Conservation (phyloP, 2,329 filamentous ascomycete species). For the Neopestalotiopsis sp. region DNA sequence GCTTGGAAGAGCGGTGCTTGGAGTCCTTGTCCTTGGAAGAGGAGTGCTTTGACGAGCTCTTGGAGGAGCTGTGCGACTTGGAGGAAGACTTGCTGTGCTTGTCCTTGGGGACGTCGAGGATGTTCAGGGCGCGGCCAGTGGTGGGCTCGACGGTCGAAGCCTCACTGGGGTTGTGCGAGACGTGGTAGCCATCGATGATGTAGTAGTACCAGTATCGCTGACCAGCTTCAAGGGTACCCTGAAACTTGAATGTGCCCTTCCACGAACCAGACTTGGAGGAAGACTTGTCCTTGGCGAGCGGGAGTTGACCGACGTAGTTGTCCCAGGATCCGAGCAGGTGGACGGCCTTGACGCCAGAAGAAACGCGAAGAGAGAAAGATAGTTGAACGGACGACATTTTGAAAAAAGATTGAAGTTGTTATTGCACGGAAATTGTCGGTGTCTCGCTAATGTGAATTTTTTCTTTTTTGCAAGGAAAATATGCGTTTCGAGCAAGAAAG, state of each 20-base stretch:
- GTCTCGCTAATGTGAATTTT: conserved; percentile 25
- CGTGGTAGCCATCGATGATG: conserved; percentile 99
- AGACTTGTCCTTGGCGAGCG: conserved; percentile 85
- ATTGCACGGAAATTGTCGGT: conserved; percentile 43
- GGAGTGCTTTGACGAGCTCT: conserved; percentile 43
- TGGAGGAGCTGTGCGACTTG: conserved; percentile 52
- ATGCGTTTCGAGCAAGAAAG: conserved; percentile 58
- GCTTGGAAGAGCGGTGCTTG: conserved; percentile 54
- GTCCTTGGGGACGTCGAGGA: conserved; percentile 83
- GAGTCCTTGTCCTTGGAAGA: conserved; percentile 45
- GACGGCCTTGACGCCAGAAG: conserved; percentile 94
- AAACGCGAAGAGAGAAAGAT: conserved; percentile 95
- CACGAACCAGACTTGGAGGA: conserved; percentile 88
- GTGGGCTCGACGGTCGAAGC: conserved; percentile 92
- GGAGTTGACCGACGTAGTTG: conserved; percentile 92
- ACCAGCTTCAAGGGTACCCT: conserved; percentile 85
- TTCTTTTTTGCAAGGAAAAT: background rate
- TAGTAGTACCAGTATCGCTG: conserved; percentile 99
- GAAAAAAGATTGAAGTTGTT: conserved; percentile 43
- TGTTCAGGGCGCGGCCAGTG: conserved; percentile 95
- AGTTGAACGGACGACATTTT: conserved; percentile 92
- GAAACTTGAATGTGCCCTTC: conserved; percentile 97
- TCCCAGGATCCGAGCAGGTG: conserved; percentile 98
- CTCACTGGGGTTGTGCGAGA: conserved; percentile 93
- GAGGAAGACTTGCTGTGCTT: conserved; percentile 47